A percentile compares a stretch with the other conserved stretches of the same genome.
phyloP scores from a whole-genome alignment of 345 rosid genomes.

The Populus tremula region DNA sequence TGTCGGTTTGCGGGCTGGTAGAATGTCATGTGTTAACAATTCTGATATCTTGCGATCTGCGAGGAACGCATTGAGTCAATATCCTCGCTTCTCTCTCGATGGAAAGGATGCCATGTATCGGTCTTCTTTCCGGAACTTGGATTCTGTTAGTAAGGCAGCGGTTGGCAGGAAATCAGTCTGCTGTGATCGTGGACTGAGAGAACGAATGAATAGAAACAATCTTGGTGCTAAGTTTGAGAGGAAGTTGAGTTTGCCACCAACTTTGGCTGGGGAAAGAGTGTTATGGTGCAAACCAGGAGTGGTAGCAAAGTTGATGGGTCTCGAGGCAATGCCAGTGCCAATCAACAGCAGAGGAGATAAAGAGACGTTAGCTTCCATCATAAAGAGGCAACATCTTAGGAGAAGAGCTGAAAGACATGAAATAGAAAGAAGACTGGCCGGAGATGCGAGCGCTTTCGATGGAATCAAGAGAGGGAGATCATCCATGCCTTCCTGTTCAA shows the following conservation, averaged over 20 bases:
- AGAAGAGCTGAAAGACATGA: constrained; percentile 46
- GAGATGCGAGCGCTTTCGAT: constrained; percentile 15
- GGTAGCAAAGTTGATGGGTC: constrained; percentile 85
- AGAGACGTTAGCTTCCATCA: constrained; percentile 28
- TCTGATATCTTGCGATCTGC: constrained; percentile 82
- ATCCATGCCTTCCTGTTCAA: constrained; percentile 27
- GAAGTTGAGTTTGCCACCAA: constrained; percentile 29
- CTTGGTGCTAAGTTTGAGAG: constrained; percentile 10
- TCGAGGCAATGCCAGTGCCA: constrained; percentile 76
- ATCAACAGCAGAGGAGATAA: constrained; percentile 21
- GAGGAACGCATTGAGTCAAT: constrained; percentile 77
- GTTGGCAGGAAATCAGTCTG: constrained; percentile 41
- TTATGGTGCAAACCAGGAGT: constrained; percentile 93
- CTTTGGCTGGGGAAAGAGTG: constrained; percentile 57
- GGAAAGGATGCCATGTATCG: constrained; percentile 91
- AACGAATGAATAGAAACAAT: background rate
- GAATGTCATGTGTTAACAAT: constrained; percentile 77
- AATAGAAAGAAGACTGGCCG: constrained; percentile 27
- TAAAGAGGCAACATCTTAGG: constrained; percentile 49
- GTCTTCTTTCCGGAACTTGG: constrained; percentile 57
- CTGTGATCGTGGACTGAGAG: constrained; percentile 32
- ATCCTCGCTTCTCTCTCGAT: constrained; percentile 89
- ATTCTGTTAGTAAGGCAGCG: background rate
- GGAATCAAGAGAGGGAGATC: constrained; percentile 16
- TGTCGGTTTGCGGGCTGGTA: constrained; percentile 15